Conservation (phyloP, 306 rosid genomes). For the Pyrus communis region DNA sequence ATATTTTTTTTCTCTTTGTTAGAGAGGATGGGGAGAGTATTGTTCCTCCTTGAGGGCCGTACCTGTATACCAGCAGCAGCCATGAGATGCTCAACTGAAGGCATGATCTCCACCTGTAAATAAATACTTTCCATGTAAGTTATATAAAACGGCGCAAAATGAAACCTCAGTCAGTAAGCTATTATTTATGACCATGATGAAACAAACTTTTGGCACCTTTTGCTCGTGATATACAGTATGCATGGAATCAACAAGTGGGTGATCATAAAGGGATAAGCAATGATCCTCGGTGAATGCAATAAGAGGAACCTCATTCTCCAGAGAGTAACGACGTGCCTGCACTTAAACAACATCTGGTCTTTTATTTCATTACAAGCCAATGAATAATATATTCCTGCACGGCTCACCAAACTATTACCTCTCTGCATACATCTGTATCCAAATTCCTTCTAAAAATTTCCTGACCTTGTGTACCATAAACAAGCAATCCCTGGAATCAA, state of each 20-base stretch:
- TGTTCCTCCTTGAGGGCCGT: background rate
- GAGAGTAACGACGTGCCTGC: constrained; percentile 78
- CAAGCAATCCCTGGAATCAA: constrained; percentile 84
- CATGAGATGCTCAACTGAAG: constrained; percentile 71
- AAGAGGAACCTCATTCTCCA: constrained; percentile 72
- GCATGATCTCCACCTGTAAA: constrained; percentile 76
- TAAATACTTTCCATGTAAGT: constrained; percentile 19
- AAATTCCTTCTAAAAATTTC: constrained; percentile 76
- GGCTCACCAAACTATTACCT: constrained; percentile 38
- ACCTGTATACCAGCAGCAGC: constrained; percentile 84
- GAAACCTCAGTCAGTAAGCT: constrained; percentile 7
- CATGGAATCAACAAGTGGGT: constrained; percentile 67
- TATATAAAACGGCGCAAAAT: background rate
- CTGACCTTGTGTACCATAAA: constrained; percentile 82
- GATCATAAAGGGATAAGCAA: constrained; percentile 73
- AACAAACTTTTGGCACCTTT: constrained; percentile 39
- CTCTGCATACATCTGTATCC: constrained; percentile 62
- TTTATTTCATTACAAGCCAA: background rate
- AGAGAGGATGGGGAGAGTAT: background rate
- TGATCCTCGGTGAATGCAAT: constrained; percentile 72
- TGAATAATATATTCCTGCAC: constrained; percentile 3
- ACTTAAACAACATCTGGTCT: constrained; percentile 1
- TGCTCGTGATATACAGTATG: constrained; percentile 83
- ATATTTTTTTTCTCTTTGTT: background rate
- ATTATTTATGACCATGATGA: background rate